Evolutionary conservation across 768 basidiomycete genomes (phyloP), one percentile per base, ranked within the genome.

Genomic region (Boletus rubroflammeus): DNA sequence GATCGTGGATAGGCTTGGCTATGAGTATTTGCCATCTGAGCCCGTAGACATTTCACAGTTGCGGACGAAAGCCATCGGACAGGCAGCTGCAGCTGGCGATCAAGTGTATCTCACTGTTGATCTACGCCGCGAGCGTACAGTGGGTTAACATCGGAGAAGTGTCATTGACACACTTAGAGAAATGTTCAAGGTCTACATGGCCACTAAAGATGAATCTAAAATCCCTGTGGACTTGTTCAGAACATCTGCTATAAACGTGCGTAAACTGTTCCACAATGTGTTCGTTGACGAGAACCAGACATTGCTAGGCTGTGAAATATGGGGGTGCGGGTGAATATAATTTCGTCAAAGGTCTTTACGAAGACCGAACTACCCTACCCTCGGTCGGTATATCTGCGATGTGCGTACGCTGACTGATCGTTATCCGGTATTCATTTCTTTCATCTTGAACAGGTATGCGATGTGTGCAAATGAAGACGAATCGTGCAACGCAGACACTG

Each of bases 181-280:
- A 25, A 85, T 90, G 51, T 98, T 97, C 75, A 72, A 75, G 34
- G 73, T 80, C 28, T 92, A 85, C 67, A 68, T 87, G 62, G 77
- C 81, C 55, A 88, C 83, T 14, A 82, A 82, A 8, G 89, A 96
- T 64, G 82, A 87, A 61, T 86, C 85, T 0, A 75, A 71, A 50
- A 90, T 98, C 59, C 90, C 92, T 7, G 80, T 83, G 26, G 95
- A 98, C 72, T 72, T 98, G 43, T 80, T 87, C 60, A 64, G 75
- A 28, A 71, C 78, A 39, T 81, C 82, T 39, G 85, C 77, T 68
- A 61, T 66, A 28, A 76, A 72, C 47, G 86, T 88, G 59, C 15
- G 80, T 65, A 8, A 14, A 35, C 40, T 29, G n/a, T 25, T 48
- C 15, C 8, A 29, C 47, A 28, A 25, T 26, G 5, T 62, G 13